Evolutionary conservation across 805 yeast species (phyloP), one percentile per base, ranked within the genome.

Genomic region (Myxozyma vanderwaltii): DNA sequence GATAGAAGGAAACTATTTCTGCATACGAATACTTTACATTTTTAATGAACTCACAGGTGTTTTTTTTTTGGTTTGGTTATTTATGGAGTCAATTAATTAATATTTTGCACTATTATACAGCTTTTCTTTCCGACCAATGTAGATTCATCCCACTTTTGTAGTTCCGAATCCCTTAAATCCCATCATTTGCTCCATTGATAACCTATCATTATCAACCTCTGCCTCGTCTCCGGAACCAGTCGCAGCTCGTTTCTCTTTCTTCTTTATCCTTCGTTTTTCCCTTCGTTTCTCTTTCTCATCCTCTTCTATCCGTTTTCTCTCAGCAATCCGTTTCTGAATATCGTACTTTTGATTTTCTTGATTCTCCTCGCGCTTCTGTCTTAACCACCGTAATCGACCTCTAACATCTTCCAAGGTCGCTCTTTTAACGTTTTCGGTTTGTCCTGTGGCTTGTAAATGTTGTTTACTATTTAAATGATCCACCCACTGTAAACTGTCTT

Each of bases 391-490:
- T 56, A 79, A 75, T 3, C 79, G 65, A 15, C 70, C 69, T 47
- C 74, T 74, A 26, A 85, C 85, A 46, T 82, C 81, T 12, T 78
- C 80, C 5, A 81, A 63, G 0, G 83, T 77, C 0, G 85, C 78
- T 13, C 71, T 66, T 2, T 73, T 73, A 41, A 75, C 78, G 31
- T 72, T 72, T 43, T 75, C 78, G 24, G 76, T 67, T 53, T 69
- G 70, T 6, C 78, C 78, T 0, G 74, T 66, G 1, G 69, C 65
- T 24, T 69, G 64, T 44, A 73, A 55, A 61, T 76, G 98, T 61
- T 81, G 85, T 36, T 84, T 84, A 38, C 90, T 83, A 69, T 89
- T 90, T 69, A 89, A 76, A 74, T 94, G 98, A 69, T 91, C 95
- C 2, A 89, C 79, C 70, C 85, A 84, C 62, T 90, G 87, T 65